phyloP scores from a whole-genome alignment of 148 eudicot genomes.

The Salicornia ramosissima region DNA sequence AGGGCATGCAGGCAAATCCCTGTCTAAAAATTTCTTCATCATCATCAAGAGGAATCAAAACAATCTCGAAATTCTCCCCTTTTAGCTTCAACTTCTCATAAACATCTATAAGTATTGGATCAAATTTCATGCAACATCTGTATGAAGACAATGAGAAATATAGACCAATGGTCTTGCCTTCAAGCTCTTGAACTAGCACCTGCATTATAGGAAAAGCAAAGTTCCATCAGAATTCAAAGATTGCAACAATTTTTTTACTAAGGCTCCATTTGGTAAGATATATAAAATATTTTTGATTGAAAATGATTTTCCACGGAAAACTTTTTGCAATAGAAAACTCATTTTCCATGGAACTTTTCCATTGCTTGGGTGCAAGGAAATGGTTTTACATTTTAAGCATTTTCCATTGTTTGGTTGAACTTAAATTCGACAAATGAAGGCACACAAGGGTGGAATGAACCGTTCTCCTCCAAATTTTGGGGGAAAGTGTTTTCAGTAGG shows the following conservation, averaged over 20 bases:
- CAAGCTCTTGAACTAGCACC: constrained; percentile 66
- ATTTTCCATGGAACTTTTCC: no score
- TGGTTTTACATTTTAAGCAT: neutral
- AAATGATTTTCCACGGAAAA: no score
- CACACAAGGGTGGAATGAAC: no score
- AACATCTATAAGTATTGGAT: constrained; percentile 39
- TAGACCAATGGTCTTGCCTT: constrained; percentile 70
- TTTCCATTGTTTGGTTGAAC: no score
- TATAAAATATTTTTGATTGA: no score
- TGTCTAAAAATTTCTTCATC: constrained; percentile 50
- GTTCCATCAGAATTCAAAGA: neutral
- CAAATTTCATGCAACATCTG: constrained; percentile 41
- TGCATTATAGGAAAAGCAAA: constrained; percentile 18
- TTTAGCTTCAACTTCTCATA: constrained; percentile 45
- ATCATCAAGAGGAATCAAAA: constrained; percentile 61
- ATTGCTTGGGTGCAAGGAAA: no score
- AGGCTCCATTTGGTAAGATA: no score
- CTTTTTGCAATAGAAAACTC: no score
- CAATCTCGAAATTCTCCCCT: constrained; percentile 60
- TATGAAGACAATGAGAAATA: constrained; percentile 45
- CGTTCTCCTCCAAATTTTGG: no score
- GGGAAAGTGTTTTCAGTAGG: no score
- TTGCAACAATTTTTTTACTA: neutral
- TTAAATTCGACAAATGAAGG: no score
- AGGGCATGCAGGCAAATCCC: constrained; percentile 41